These are phyloP conservation scores for Aphanomyces astaci DNA, from an alignment of 352 stramenopile genomes.

Conservation along the genomic window DNA sequence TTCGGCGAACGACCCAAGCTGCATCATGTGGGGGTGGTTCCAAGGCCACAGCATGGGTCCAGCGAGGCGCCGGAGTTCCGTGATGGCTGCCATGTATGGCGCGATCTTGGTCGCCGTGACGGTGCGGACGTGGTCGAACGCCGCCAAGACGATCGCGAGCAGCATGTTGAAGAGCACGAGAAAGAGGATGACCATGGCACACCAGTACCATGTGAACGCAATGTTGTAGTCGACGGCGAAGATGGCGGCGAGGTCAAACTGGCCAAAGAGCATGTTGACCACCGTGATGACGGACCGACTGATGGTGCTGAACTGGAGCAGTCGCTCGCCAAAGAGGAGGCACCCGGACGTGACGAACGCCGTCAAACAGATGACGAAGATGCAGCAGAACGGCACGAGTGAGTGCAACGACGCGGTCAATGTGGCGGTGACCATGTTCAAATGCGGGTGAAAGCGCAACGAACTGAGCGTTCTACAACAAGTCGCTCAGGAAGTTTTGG, in stretches of 20 bases:
- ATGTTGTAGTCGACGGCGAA: background rate
- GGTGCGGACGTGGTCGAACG: constrained; percentile 7
- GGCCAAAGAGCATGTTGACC: constrained; percentile 7
- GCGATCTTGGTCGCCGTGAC: background rate
- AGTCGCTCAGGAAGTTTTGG: too few species aligned
- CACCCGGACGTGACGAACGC: constrained; percentile 1
- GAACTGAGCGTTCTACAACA: background rate
- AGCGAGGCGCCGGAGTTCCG: background rate
- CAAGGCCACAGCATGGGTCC: background rate
- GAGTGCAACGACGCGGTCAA: background rate
- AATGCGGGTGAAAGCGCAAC: background rate
- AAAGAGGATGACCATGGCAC: constrained; percentile 7
- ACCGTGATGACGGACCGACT: background rate
- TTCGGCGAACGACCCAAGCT: background rate
- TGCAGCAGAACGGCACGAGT: background rate
- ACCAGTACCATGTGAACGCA: background rate
- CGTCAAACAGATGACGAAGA: background rate
- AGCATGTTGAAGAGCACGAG: constrained; percentile 22
- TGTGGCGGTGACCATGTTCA: background rate
- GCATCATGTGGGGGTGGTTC: background rate
- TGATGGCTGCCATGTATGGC: background rate
- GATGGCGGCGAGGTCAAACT: constrained; percentile 17
- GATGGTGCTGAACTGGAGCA: background rate
- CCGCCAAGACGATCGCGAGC: constrained; percentile 19
- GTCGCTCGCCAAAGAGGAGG: background rate